Evolutionary conservation across 306 rosid genomes (phyloP).

Genomic region (Prunus mira): DNA sequence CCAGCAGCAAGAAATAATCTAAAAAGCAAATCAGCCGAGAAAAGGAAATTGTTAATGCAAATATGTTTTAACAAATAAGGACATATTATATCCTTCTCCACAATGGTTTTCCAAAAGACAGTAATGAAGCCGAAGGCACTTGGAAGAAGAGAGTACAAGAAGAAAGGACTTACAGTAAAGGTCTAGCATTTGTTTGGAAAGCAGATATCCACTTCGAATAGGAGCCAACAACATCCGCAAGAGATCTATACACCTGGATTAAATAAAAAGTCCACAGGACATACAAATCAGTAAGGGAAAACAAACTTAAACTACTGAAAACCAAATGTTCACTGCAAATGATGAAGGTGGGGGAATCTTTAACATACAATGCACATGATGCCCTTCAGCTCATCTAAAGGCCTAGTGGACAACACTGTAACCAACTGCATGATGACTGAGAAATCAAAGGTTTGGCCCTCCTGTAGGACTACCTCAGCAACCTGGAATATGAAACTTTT

Average conservation of each 20-base stretch:
- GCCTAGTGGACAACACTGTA: constrained; percentile 63
- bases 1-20: constrained; percentile 92
- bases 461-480: constrained; percentile 84
- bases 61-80: background rate
- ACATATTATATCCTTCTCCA: background rate
- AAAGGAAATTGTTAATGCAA: constrained; percentile 10
- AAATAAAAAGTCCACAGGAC: constrained; percentile 27
- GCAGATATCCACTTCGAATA: constrained; percentile 82
- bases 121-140: background rate
- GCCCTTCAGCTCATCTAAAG: constrained; percentile 75
- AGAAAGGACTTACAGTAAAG: constrained; percentile 65
- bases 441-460: constrained; percentile 73
- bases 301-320: constrained; percentile 13
- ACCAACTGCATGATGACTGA: constrained; percentile 86
- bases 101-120: background rate
- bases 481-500: constrained; percentile 57
- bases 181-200: constrained; percentile 64
- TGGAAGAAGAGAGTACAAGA: constrained; percentile 8
- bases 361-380: constrained; percentile 77
- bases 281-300: background rate
- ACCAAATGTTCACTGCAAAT: constrained; percentile 30
- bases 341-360: constrained; percentile 11
- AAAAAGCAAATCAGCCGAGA: constrained; percentile 40
- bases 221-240: constrained; percentile 89
- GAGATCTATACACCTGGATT: constrained; percentile 83